Evolutionary conservation across 2,329 filamentous ascomycete species (phyloP).

Genomic region (Fusarium fujikuroi): DNA sequence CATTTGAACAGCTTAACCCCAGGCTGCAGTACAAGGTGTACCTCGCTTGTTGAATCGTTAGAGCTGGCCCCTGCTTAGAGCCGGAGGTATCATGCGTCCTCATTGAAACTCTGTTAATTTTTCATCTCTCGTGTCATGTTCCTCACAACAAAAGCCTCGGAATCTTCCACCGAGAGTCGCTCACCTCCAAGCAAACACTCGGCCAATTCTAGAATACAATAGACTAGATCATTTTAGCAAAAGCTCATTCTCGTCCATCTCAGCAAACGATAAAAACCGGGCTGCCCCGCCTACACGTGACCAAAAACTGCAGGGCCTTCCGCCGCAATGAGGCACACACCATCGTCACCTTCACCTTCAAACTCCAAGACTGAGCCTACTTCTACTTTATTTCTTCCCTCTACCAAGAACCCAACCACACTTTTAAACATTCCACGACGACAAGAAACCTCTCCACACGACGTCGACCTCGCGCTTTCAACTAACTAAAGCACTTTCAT

Average conservation of each 20-base stretch:
- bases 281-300: conserved; percentile 52
- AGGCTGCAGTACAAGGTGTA: conserved; percentile 1
- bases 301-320: conserved; percentile 37
- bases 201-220: conserved; percentile 11
- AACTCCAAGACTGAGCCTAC: conserved; percentile 44
- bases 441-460: conserved; percentile 27
- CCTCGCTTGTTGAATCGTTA: conserved; percentile 4
- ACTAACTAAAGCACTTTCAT: conserved; percentile 21
- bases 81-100: neutral
- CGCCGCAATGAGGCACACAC: conserved; percentile 44
- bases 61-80: conserved; percentile 15
- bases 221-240: conserved; percentile 1
- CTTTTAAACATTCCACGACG: conserved; percentile 25
- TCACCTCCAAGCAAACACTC: neutral
- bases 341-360: conserved; percentile 45
- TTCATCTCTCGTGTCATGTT: neutral
- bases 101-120: conserved; percentile 11
- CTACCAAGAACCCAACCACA: conserved; percentile 30
- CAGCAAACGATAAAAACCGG: conserved; percentile 22
- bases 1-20: neutral
- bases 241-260: neutral
- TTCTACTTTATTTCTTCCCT: conserved; percentile 43
- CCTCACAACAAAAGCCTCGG: neutral
- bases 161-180: neutral
- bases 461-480: conserved; percentile 31